phyloP scores from a whole-genome alignment of 352 stramenopile genomes.

The Thalassiosira hispida region DNA sequence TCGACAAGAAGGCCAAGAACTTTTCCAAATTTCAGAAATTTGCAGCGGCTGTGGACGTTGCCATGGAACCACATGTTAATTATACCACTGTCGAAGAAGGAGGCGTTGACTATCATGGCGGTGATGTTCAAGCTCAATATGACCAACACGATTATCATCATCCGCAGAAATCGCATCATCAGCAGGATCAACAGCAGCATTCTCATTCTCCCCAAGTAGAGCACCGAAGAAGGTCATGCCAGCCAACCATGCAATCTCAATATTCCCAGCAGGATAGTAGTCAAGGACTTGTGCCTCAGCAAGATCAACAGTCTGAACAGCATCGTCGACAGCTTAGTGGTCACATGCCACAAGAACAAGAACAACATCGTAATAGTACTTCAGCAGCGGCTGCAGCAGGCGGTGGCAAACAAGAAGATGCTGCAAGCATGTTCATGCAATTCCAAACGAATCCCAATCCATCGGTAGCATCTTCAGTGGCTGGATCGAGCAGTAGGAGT shows the following conservation, averaged over 20 bases:
- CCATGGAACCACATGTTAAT: conserved; percentile 8
- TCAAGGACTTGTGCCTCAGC: too few relatives aligned
- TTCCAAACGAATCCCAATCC: not conserved
- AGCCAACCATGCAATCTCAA: too few relatives aligned
- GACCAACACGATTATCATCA: not conserved
- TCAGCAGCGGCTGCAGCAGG: not conserved
- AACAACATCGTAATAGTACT: not conserved
- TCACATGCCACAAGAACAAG: not conserved
- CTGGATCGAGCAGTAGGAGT: not conserved
- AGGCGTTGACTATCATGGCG: not conserved
- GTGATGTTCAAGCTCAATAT: not conserved
- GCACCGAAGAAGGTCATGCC: too few relatives aligned
- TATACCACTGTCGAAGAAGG: not conserved
- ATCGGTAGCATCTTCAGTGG: not conserved
- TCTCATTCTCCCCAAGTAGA: too few relatives aligned
- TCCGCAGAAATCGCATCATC: not conserved
- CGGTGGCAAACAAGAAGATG: not conserved
- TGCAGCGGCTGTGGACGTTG: conserved; percentile 1
- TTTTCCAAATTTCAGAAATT: not conserved
- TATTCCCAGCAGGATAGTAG: too few relatives aligned
- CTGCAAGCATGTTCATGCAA: not conserved
- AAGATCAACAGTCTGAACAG: too few relatives aligned
- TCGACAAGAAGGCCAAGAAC: not conserved
- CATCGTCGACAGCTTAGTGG: too few relatives aligned
- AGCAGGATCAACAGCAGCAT: conserved; percentile 2